phyloP scores from a whole-genome alignment of 2,329 filamentous ascomycete species.

The Colletotrichum eremochloae region DNA sequence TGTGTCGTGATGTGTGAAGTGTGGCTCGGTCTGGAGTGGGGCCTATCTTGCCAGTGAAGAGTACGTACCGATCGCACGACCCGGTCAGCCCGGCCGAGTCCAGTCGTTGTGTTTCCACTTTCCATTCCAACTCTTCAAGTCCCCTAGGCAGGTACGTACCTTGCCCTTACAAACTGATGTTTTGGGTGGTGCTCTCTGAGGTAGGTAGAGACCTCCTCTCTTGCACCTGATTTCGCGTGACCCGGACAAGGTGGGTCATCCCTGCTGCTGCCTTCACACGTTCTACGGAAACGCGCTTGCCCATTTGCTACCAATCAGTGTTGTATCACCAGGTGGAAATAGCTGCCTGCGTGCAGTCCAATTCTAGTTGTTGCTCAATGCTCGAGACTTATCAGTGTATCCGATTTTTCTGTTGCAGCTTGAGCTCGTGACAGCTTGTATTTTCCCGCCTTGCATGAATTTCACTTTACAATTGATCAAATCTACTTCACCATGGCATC shows the following conservation, averaged over 20 bases:
- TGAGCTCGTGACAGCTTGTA: background rate
- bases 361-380: constrained; percentile 7
- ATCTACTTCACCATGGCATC: constrained; percentile 51
- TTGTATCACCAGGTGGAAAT: constrained; percentile 26
- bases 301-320: constrained; percentile 24
- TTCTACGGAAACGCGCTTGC: constrained; percentile 32
- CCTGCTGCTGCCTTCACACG: constrained; percentile 36
- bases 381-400: background rate
- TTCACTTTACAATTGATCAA: background rate
- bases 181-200: constrained; percentile 16
- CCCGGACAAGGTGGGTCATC: constrained; percentile 28
- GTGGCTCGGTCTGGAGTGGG: constrained; percentile 37
- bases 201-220: constrained; percentile 19
- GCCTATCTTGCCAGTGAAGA: constrained; percentile 28
- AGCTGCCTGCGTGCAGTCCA: constrained; percentile 24
- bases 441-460: constrained; percentile 20
- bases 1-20: constrained; percentile 35
- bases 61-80: constrained; percentile 32
- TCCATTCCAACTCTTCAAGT: constrained; percentile 12
- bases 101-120: constrained; percentile 19
- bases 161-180: no score
- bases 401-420: background rate
- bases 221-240: constrained; percentile 40
- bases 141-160: constrained; percentile 9
- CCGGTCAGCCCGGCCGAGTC: constrained; percentile 39